phyloP scores from a whole-genome alignment of 148 eudicot genomes.

The Heliamphora exappendiculata region DNA sequence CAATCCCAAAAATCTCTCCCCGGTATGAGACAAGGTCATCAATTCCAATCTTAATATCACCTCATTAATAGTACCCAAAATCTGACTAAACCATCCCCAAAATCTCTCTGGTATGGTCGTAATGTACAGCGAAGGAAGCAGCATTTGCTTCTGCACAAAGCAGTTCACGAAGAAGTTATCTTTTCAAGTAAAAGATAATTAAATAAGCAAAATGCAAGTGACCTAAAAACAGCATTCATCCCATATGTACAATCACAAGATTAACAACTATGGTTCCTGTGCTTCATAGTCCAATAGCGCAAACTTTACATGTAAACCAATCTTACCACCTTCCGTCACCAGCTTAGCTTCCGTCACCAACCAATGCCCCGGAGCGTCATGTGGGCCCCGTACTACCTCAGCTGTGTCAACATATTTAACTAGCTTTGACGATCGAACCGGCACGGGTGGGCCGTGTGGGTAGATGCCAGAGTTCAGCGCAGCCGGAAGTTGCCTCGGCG shows the following conservation, averaged over 20 bases:
- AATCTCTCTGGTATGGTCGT: no score
- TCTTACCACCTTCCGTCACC: constrained; percentile 68
- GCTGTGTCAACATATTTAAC: constrained; percentile 59
- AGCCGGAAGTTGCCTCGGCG: constrained; percentile 56
- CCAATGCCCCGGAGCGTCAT: constrained; percentile 93
- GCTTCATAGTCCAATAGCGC: constrained; percentile 61
- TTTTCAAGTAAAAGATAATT: no score
- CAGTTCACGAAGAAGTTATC: no score
- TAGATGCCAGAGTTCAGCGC: constrained; percentile 80
- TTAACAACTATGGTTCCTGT: constrained; percentile 26
- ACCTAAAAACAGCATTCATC: background rate
- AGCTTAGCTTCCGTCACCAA: constrained; percentile 83
- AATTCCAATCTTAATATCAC: no score
- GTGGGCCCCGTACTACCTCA: constrained; percentile 79
- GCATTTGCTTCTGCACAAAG: no score
- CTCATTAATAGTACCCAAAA: no score
- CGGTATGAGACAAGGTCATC: no score
- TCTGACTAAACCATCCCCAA: no score
- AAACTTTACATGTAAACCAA: constrained; percentile 79
- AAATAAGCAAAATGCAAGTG: no score
- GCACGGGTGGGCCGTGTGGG: constrained; percentile 87
- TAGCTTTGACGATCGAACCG: constrained; percentile 49
- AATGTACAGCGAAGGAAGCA: no score
- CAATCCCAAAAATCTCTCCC: no score
- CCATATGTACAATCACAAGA: constrained; percentile 27